phyloP scores from a whole-genome alignment of 2,329 filamentous ascomycete species.

The Clarireedia paspali region DNA sequence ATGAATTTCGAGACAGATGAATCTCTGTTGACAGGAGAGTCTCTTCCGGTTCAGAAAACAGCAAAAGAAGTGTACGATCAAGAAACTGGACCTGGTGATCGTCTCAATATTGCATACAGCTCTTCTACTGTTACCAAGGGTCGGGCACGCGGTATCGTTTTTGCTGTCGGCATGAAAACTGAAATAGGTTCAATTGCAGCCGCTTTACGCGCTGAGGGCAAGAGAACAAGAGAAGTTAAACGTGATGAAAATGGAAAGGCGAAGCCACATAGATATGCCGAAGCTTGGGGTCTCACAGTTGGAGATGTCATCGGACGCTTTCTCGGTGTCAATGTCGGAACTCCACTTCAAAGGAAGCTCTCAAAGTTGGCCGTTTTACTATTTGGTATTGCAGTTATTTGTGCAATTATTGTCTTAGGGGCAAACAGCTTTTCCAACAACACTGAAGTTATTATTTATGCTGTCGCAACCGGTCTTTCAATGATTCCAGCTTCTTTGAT shows the following conservation, averaged over 20 bases:
- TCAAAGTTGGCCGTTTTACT: constrained; percentile 56
- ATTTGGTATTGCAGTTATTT: constrained; percentile 55
- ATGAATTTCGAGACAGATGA: constrained; percentile 53
- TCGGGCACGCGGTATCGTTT: constrained; percentile 51
- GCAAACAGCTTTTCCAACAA: constrained; percentile 45
- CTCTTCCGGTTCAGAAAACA: constrained; percentile 48
- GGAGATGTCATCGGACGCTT: constrained; percentile 52
- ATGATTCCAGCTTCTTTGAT: constrained; percentile 59
- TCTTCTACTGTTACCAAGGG: constrained; percentile 56
- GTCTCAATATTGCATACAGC: constrained; percentile 53
- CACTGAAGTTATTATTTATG: constrained; percentile 55
- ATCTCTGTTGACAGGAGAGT: constrained; percentile 55
- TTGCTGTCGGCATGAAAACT: constrained; percentile 52
- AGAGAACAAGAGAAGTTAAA: constrained; percentile 38
- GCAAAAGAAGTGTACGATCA: constrained; percentile 40
- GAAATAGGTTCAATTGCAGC: constrained; percentile 59
- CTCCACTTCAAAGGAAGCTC: constrained; percentile 58
- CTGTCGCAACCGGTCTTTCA: constrained; percentile 49
- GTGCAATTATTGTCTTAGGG: constrained; percentile 57
- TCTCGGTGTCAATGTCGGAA: constrained; percentile 57
- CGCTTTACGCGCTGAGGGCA: constrained; percentile 46
- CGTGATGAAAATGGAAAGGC: constrained; percentile 41
- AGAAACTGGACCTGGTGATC: constrained; percentile 50
- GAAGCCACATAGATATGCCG: constrained; percentile 39
- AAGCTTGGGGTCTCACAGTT: constrained; percentile 35